Conservation (phyloP, 495 filamentous ascomycete species). For the Penicillium fimorum region DNA sequence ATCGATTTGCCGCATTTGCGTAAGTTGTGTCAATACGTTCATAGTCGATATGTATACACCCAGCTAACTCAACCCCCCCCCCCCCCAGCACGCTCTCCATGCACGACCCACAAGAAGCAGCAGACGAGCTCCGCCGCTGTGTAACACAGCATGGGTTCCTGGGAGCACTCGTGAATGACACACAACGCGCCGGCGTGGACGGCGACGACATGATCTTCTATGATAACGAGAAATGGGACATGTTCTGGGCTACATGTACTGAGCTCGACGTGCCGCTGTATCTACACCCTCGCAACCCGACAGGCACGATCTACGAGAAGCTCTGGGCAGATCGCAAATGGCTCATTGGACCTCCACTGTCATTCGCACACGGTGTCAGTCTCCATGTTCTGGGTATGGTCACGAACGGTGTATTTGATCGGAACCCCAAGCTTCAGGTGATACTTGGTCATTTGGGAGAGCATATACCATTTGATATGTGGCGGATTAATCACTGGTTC, state of each 20-base stretch:
- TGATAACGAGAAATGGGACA: conserved; percentile 53
- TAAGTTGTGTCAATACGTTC: conserved; percentile 16
- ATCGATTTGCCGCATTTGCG: conserved; percentile 58
- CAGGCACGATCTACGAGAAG: conserved; percentile 48
- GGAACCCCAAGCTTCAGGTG: conserved; percentile 55
- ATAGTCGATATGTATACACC: neutral
- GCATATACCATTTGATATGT: conserved; percentile 62
- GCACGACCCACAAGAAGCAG: conserved; percentile 56
- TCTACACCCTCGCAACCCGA: conserved; percentile 56
- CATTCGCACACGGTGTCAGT: conserved; percentile 50
- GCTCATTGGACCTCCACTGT: conserved; percentile 45
- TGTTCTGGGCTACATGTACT: conserved; percentile 55
- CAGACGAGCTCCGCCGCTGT: conserved; percentile 53
- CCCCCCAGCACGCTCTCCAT: conserved; percentile 48
- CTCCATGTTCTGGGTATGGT: conserved; percentile 53
- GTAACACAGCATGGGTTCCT: conserved; percentile 56
- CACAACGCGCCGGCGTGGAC: conserved; percentile 45
- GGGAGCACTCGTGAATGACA: conserved; percentile 61
- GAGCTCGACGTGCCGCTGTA: conserved; percentile 65
- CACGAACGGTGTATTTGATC: conserved; percentile 52
- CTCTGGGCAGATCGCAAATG: conserved; percentile 52
- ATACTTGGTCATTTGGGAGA: conserved; percentile 69
- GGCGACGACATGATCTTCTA: conserved; percentile 60
- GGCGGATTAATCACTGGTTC: conserved; percentile 60
- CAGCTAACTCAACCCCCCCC: conserved; percentile 5